Percentiles rank a stretch among this genome's conserved stretches.
These are phyloP conservation scores for Fusarium siculi DNA, from an alignment of 2,329 filamentous ascomycete genomes.

Conservation along the genomic window DNA sequence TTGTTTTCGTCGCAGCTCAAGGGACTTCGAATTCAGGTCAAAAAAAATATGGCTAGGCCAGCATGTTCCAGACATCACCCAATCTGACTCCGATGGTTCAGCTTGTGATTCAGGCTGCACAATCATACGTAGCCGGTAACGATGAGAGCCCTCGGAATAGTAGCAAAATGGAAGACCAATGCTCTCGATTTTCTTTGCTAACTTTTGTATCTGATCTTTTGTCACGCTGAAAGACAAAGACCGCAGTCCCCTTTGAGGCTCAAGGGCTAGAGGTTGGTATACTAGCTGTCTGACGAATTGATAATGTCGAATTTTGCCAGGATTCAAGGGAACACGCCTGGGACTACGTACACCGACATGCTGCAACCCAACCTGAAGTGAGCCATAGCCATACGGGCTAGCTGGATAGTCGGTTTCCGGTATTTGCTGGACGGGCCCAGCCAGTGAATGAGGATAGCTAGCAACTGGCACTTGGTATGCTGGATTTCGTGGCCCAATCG, in stretches of 20 bases:
- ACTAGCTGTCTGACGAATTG: constrained; percentile 66
- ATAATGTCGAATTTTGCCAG: constrained; percentile 58
- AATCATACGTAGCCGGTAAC: constrained; percentile 77
- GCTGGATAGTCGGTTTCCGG: constrained; percentile 52
- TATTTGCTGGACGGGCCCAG: constrained; percentile 20
- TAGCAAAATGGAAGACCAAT: constrained; percentile 51
- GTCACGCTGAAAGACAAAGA: constrained; percentile 60
- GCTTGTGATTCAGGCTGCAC: constrained; percentile 26
- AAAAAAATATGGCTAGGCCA: constrained; percentile 81
- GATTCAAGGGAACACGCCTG: constrained; percentile 49
- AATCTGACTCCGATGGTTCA: constrained; percentile 59
- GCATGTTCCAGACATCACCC: constrained; percentile 70
- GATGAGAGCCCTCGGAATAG: constrained; percentile 63
- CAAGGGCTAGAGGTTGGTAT: constrained; percentile 56
- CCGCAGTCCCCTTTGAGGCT: constrained; percentile 52
- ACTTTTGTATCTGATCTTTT: constrained; percentile 46
- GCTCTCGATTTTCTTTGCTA: constrained; percentile 48
- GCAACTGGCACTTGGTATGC: constrained; percentile 7
- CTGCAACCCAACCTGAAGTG: constrained; percentile 58
- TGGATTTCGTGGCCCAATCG: neutral
- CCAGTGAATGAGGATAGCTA: neutral
- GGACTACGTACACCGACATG: constrained; percentile 62
- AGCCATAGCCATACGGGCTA: constrained; percentile 54
- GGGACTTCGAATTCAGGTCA: constrained; percentile 69
- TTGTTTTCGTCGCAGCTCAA: constrained; percentile 71